These are phyloP conservation scores for Penicillium sp. DNA, from an alignment of 2,329 filamentous ascomycete species.

Conservation along the genomic window DNA sequence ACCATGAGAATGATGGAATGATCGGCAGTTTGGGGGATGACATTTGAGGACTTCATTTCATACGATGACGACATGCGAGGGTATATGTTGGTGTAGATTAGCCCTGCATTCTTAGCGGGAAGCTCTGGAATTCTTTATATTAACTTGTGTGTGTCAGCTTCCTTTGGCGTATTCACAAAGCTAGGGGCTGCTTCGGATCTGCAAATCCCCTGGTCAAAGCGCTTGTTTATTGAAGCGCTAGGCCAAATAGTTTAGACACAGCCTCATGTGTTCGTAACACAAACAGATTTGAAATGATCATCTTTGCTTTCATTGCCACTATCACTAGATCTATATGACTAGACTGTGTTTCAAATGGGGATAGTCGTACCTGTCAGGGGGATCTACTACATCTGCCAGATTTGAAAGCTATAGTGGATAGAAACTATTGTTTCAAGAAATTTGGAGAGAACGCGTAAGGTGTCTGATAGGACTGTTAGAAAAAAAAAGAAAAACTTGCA, in stretches of 20 bases:
- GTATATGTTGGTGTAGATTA: not conserved
- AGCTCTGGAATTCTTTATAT: not conserved
- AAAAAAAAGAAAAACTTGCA: not conserved
- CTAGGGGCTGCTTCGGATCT: constrained; percentile 13
- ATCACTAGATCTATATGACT: not conserved
- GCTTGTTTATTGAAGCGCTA: constrained; percentile 18
- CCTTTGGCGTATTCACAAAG: not conserved
- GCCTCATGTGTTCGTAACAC: constrained; percentile 6
- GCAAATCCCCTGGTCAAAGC: constrained; percentile 14
- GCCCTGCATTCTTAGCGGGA: not conserved
- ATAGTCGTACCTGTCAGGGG: constrained; percentile 1
- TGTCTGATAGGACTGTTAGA: not conserved
- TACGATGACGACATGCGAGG: not conserved
- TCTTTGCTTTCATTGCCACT: not conserved
- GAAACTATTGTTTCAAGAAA: not conserved
- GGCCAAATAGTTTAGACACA: constrained; percentile 4
- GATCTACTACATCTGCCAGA: not conserved
- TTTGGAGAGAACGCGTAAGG: not conserved
- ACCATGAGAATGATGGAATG: not conserved
- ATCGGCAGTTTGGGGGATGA: not conserved
- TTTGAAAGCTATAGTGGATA: not conserved
- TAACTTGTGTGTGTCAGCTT: not conserved
- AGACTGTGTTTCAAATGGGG: not conserved
- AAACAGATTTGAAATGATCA: not conserved
- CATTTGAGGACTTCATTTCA: not conserved